These are phyloP conservation scores for Geosmithia flava DNA, from an alignment of 2,329 filamentous ascomycete species.

Conservation along the genomic window DNA sequence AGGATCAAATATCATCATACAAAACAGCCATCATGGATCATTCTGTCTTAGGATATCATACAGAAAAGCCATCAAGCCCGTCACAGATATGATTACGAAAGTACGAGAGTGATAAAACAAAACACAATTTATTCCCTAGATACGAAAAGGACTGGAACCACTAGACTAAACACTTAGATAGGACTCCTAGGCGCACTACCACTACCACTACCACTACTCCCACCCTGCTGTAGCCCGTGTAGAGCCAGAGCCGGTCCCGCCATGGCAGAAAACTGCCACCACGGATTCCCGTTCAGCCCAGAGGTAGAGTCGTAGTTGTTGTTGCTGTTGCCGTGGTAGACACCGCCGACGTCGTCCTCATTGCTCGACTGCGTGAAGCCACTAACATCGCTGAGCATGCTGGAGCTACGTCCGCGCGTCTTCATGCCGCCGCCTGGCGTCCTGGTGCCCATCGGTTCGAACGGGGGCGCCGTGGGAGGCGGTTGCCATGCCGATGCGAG, in stretches of 20 bases:
- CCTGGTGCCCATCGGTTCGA: conserved; percentile 13
- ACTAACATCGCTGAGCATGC: conserved; percentile 56
- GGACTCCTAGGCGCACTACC: conserved; percentile 1
- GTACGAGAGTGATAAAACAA: no score
- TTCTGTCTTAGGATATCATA: no score
- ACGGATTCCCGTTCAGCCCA: neutral
- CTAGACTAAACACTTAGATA: neutral
- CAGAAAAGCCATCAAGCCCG: no score
- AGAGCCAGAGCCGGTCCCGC: neutral
- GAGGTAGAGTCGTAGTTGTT: neutral
- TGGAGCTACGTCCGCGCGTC: conserved; percentile 47
- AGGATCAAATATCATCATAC: no score
- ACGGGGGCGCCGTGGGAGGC: conserved; percentile 22
- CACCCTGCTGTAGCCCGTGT: neutral
- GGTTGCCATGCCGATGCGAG: conserved; percentile 19
- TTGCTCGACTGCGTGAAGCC: conserved; percentile 52
- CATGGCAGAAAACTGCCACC: neutral
- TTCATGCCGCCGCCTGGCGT: conserved; percentile 14
- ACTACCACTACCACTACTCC: neutral
- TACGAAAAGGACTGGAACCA: neutral
- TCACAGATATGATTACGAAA: no score
- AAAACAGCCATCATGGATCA: no score
- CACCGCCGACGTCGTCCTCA: conserved; percentile 21
- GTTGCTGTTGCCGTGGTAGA: neutral
- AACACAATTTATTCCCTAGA: neutral